Conservation (phyloP, 805 yeast species). For the Saturnispora ahearnii region DNA sequence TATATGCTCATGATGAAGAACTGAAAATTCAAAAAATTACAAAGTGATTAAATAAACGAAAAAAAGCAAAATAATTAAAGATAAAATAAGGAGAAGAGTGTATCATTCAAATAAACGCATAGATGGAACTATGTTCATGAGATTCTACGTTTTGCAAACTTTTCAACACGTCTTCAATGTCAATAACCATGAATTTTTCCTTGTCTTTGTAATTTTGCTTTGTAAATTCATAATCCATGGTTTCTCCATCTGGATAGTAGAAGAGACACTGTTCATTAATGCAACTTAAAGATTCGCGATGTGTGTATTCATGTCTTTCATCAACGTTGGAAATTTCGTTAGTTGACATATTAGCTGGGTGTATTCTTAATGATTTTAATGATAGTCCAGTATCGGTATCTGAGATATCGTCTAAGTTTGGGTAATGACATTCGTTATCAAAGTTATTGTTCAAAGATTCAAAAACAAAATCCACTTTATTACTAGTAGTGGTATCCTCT, state of each 20-base stretch:
- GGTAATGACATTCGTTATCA: no score
- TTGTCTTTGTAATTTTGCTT: slow-evolving; percentile 10
- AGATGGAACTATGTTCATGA: slow-evolving; percentile 6
- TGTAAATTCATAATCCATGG: slow-evolving; percentile 11
- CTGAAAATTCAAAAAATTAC: not conserved
- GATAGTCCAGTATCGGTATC: not conserved
- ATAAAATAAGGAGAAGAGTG: not conserved
- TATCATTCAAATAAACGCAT: not conserved
- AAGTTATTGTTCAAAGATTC: no score
- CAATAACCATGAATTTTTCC: slow-evolving; percentile 19
- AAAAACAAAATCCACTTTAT: not conserved
- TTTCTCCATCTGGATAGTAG: slow-evolving; percentile 15
- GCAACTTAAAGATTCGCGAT: not conserved
- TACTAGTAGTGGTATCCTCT: not conserved
- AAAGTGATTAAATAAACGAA: not conserved
- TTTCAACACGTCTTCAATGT: slow-evolving; percentile 11
- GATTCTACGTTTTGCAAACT: not conserved
- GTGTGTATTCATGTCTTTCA: not conserved
- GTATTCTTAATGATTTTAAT: slow-evolving; percentile 1
- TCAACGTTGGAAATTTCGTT: not conserved
- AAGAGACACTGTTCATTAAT: slow-evolving; percentile 5
- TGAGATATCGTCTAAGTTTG: not conserved
- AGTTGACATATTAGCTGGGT: not conserved
- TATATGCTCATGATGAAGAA: not conserved
- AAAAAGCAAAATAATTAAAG: not conserved